Evolutionary conservation across 192 early-diverging fungal genomes (phyloP).

Genomic region (Backusella liffmaniae): DNA sequence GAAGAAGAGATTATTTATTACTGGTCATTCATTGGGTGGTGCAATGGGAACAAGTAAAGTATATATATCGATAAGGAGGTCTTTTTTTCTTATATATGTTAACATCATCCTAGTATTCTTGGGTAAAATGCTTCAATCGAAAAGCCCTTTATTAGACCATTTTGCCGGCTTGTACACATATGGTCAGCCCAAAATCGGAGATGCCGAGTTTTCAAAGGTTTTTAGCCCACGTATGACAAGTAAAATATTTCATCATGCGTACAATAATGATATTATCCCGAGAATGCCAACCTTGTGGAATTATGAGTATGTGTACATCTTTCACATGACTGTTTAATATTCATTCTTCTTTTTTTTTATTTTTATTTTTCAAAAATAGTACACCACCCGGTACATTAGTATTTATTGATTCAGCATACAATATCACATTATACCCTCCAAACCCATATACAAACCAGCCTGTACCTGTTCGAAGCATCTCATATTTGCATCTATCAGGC

Average conservation of each 20-base stretch:
- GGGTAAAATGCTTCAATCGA: slow-evolving; percentile 51
- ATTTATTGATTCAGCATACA: slow-evolving; percentile 48
- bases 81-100: neutral
- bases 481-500: slow-evolving; percentile 53
- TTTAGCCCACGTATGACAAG: slow-evolving; percentile 45
- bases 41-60: slow-evolving; percentile 47
- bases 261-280: slow-evolving; percentile 46
- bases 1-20: slow-evolving; percentile 49
- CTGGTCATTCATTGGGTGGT: slow-evolving; percentile 51
- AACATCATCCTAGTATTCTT: slow-evolving; percentile 38
- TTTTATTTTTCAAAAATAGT: slow-evolving; percentile 19
- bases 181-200: slow-evolving; percentile 50
- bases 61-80: too few relatives aligned
- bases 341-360: neutral
- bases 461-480: slow-evolving; percentile 49
- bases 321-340: neutral
- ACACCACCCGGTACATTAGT: slow-evolving; percentile 58
- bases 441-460: slow-evolving; percentile 47
- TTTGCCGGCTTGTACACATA: slow-evolving; percentile 56
- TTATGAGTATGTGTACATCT: neutral
- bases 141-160: slow-evolving; percentile 45
- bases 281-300: neutral
- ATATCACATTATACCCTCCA: slow-evolving; percentile 51
- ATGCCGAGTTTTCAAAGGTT: slow-evolving; percentile 48
- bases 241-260: slow-evolving; percentile 56